Percentiles rank a stretch among this genome's conserved stretches.
Evolutionary conservation across 768 basidiomycete species (phyloP).

Genomic region (Hirschioporus abietinus): DNA sequence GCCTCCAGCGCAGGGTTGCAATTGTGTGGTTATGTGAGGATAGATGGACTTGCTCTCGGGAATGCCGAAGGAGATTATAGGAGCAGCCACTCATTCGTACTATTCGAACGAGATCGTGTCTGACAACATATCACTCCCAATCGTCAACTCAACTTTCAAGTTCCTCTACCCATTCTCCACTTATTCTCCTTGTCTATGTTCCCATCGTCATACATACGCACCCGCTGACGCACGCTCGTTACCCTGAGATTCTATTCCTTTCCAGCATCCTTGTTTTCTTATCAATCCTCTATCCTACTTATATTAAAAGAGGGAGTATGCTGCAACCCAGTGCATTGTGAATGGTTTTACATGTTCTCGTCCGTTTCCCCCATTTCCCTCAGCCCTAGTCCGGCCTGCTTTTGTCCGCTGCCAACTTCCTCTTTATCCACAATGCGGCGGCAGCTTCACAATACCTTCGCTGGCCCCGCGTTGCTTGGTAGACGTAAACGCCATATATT

Average conservation of each 20-base stretch:
- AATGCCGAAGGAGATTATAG: neutral
- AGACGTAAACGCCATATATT: neutral
- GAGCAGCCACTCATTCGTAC: no score
- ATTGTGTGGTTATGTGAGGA: slow-evolving; percentile 64
- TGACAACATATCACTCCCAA: no score
- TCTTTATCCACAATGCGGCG: slow-evolving; percentile 3
- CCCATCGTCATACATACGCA: neutral
- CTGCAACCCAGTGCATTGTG: neutral
- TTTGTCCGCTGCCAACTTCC: slow-evolving; percentile 1
- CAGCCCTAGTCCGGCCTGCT: neutral
- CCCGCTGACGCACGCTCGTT: neutral
- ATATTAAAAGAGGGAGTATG: neutral
- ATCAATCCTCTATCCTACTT: slow-evolving; percentile 1
- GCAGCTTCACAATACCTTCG: neutral
- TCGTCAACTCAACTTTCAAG: neutral
- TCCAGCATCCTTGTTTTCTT: neutral
- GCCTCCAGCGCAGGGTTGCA: slow-evolving; percentile 70
- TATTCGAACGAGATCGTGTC: no score
- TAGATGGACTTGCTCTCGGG: neutral
- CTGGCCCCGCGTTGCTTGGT: neutral
- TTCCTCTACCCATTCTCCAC: neutral
- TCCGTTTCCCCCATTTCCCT: neutral
- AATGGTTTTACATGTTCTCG: neutral
- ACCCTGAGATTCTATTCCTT: neutral
- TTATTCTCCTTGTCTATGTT: neutral